phyloP scores from a whole-genome alignment of 345 rosid genomes.

The Camelina laxa region DNA sequence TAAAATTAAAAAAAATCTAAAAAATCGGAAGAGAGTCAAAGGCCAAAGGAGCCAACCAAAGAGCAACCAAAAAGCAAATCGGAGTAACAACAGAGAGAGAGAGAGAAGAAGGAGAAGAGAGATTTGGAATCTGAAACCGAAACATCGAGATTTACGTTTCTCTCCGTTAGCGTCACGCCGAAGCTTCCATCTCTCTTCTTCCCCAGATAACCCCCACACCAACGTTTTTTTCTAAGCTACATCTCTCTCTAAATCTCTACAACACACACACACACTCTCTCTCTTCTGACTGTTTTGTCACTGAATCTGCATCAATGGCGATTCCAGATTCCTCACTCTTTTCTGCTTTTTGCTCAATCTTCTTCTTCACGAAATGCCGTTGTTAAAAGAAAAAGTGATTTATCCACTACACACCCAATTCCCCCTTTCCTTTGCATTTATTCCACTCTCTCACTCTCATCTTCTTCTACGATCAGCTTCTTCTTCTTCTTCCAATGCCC shows the following conservation, averaged over 20 bases:
- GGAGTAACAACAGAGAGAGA: slow-evolving; percentile 36
- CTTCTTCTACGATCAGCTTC: slow-evolving; percentile 39
- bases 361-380: slow-evolving; percentile 48
- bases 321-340: slow-evolving; percentile 42
- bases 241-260: background rate
- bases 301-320: slow-evolving; percentile 44
- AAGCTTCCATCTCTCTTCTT: slow-evolving; percentile 37
- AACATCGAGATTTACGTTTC: slow-evolving; percentile 50
- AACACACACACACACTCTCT: slow-evolving; percentile 1
- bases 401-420: slow-evolving; percentile 26
- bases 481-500: slow-evolving; percentile 26
- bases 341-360: slow-evolving; percentile 37
- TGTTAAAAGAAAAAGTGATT: slow-evolving; percentile 32
- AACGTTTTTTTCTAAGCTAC: slow-evolving; percentile 1
- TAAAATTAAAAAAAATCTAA: background rate
- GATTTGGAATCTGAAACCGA: slow-evolving; percentile 42
- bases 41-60: slow-evolving; percentile 12
- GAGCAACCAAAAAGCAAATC: slow-evolving; percentile 34
- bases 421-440: slow-evolving; percentile 28
- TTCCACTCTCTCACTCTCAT: slow-evolving; percentile 35
- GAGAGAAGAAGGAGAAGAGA: slow-evolving; percentile 28
- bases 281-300: slow-evolving; percentile 27
- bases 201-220: slow-evolving; percentile 31
- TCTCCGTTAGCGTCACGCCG: slow-evolving; percentile 48
- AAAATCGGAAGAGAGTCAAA: slow-evolving; percentile 42